Conservation (phyloP, 768 basidiomycete species). For the Clavaria fumosa region DNA sequence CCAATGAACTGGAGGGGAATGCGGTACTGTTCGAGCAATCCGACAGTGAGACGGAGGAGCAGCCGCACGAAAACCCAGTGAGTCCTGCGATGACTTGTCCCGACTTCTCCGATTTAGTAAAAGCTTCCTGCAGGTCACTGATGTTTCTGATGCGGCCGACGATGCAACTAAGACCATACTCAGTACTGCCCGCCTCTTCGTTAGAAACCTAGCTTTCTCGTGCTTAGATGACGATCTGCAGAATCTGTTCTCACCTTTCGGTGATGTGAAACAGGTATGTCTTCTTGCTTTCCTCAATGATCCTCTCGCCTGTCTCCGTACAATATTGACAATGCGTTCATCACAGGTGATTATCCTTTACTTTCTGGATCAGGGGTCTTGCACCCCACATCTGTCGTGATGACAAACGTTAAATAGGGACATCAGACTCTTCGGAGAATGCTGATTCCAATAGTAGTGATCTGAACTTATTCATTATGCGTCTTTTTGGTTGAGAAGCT, state of each 20-base stretch:
- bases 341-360: conserved; percentile 5
- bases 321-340: conserved; percentile 3
- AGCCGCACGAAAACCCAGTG: conserved; percentile 1
- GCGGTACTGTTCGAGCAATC: conserved; percentile 51
- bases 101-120: no score
- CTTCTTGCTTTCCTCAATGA: no score
- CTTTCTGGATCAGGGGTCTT: conserved; percentile 5
- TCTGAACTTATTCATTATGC: background rate
- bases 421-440: conserved; percentile 17
- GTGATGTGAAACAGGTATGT: conserved; percentile 64
- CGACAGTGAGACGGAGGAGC: conserved; percentile 26
- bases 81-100: no score
- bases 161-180: conserved; percentile 39
- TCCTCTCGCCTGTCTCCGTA: no score
- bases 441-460: conserved; percentile 44
- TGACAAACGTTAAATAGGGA: conserved; percentile 11
- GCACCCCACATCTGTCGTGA: conserved; percentile 3
- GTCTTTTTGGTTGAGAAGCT: background rate
- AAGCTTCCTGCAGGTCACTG: conserved; percentile 2
- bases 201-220: conserved; percentile 89
- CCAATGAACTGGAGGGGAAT: conserved; percentile 13
- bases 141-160: conserved; percentile 18
- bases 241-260: conserved; percentile 50
- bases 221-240: conserved; percentile 59
- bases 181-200: conserved; percentile 66